A percentile compares a stretch with the other conserved stretches of the same genome.
These are phyloP conservation scores for Trichoderma atroviride DNA, from an alignment of 2,329 filamentous ascomycete genomes.

Conservation along the genomic window DNA sequence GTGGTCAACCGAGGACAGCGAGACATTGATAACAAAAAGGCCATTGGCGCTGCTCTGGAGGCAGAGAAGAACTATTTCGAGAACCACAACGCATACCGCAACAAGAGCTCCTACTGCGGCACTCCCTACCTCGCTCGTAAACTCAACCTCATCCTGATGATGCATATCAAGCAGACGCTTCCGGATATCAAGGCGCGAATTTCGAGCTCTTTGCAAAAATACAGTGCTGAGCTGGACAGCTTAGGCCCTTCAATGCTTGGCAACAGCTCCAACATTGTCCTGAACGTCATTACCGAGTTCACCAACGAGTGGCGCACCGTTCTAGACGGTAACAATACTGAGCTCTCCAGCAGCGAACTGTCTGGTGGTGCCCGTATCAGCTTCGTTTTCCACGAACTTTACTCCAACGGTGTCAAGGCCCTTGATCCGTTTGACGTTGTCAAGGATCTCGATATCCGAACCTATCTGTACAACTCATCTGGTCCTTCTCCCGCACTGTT, in stretches of 20 bases:
- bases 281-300: conserved; percentile 99
- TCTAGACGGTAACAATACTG: conserved; percentile 93
- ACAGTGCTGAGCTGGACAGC: conserved; percentile 75
- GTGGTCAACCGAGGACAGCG: conserved; percentile 97
- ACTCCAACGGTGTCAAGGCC: conserved; percentile 95
- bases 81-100: conserved; percentile 96
- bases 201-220: conserved; percentile 90
- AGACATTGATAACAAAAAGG: conserved; percentile 98
- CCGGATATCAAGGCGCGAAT: conserved; percentile 98
- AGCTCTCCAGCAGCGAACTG: conserved; percentile 90
- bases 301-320: conserved; percentile 97
- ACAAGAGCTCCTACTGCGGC: conserved; percentile 98
- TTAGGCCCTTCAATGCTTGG: conserved; percentile 94
- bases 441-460: conserved; percentile 97
- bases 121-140: conserved; percentile 96
- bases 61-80: conserved; percentile 97
- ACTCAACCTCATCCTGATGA: conserved; percentile 98
- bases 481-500: conserved; percentile 95
- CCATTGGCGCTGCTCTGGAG: conserved; percentile 87
- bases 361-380: conserved; percentile 97
- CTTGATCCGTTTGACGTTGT: conserved; percentile 97
- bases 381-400: conserved; percentile 98
- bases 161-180: conserved; percentile 99
- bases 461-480: conserved; percentile 98
- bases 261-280: conserved; percentile 92